These are phyloP conservation scores for Bretschneidera sinensis DNA, from an alignment of 345 rosid genomes.

Conservation along the genomic window DNA sequence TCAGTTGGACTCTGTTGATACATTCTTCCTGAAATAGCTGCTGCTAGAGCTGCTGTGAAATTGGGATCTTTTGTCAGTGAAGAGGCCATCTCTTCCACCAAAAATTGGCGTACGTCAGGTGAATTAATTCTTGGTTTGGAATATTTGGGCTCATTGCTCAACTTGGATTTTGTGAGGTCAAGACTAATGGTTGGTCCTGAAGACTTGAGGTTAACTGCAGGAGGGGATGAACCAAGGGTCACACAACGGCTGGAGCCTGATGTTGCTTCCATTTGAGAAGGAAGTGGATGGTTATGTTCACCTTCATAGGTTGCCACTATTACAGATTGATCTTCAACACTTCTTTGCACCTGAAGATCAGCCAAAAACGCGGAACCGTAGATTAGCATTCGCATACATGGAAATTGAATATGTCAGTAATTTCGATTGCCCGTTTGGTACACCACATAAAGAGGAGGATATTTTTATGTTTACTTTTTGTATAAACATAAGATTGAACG, in stretches of 20 bases:
- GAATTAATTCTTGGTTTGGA: conserved; percentile 36
- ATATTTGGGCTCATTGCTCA: conserved; percentile 19
- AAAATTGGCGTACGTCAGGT: conserved; percentile 54
- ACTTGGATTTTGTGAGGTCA: conserved; percentile 46
- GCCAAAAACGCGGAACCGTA: too few relatives aligned
- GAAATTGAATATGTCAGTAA: too few relatives aligned
- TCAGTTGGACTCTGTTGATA: conserved; percentile 42
- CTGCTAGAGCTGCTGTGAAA: conserved; percentile 95
- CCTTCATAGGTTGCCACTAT: conserved; percentile 96
- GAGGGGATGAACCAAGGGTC: too few relatives aligned
- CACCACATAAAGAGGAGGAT: too few relatives aligned
- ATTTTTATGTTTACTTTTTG: too few relatives aligned
- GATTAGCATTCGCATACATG: too few relatives aligned
- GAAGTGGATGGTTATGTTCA: conserved; percentile 91
- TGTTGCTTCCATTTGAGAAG: conserved; percentile 53
- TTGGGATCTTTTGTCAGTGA: conserved; percentile 89
- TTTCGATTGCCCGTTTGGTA: too few relatives aligned
- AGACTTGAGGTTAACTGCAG: conserved; percentile 35
- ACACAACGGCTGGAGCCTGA: conserved; percentile 39
- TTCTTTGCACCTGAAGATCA: conserved; percentile 79
- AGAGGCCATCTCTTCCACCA: conserved; percentile 96
- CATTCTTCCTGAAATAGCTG: conserved; percentile 86
- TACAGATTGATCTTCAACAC: conserved; percentile 77
- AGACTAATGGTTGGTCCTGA: conserved; percentile 43
- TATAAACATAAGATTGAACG: too few relatives aligned